Evolutionary conservation across 148 eudicot species (phyloP).

Genomic region (Rhododendron griersonianum): DNA sequence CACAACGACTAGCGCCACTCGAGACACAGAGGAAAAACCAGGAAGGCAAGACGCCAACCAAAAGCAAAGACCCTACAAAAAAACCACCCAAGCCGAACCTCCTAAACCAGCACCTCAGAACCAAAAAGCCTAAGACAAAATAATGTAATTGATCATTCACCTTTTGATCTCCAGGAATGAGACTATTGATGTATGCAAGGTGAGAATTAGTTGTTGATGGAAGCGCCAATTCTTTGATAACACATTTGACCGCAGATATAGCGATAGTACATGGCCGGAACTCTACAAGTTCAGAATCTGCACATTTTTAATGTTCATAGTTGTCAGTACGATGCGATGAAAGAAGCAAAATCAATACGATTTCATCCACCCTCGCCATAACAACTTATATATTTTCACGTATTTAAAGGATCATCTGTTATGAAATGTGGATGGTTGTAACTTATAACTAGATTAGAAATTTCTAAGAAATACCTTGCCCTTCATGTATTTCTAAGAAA

Average conservation of each 20-base stretch:
- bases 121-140: too few species aligned
- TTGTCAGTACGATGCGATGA: too few species aligned
- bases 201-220: background rate
- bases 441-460: background rate
- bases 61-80: too few species aligned
- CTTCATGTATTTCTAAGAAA: too few species aligned
- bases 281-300: constrained; percentile 26
- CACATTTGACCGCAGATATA: constrained; percentile 19
- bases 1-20: too few species aligned
- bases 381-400: background rate
- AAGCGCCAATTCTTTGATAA: constrained; percentile 6
- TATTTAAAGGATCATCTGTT: background rate
- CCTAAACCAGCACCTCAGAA: too few species aligned
- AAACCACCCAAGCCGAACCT: too few species aligned
- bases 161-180: constrained; percentile 34
- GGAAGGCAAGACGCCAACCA: too few species aligned
- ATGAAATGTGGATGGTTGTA: background rate
- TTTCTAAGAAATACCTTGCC: too few species aligned
- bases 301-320: background rate
- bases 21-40: too few species aligned
- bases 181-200: constrained; percentile 1
- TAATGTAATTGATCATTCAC: constrained; percentile 5
- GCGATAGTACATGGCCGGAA: constrained; percentile 29
- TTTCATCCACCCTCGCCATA: background rate
- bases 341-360: background rate